Evolutionary conservation across 108 stramenopile genomes (phyloP).

Genomic region (Discostella stelligeroides): DNA sequence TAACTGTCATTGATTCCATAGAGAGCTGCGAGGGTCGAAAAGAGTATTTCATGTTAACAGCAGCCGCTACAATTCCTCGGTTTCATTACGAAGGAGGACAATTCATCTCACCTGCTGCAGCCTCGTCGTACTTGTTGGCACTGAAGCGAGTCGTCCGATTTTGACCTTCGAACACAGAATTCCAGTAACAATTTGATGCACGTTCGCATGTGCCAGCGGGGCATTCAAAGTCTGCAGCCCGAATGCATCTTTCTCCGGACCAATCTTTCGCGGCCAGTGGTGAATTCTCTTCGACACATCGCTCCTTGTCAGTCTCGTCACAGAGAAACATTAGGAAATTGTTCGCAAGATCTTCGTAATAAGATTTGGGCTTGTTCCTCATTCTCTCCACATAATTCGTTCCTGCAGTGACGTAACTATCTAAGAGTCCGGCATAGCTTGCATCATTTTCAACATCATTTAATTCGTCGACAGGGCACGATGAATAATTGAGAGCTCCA

Average conservation of each 20-base stretch:
- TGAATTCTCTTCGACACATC: slow-evolving; percentile 42
- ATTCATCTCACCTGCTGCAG: slow-evolving; percentile 9
- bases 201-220: slow-evolving; percentile 42
- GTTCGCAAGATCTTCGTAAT: slow-evolving; percentile 41
- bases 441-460: slow-evolving; percentile 12
- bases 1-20: slow-evolving; percentile 26
- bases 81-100: neutral
- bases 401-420: slow-evolving; percentile 16
- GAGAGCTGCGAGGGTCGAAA: neutral
- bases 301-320: slow-evolving; percentile 33
- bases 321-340: slow-evolving; percentile 45
- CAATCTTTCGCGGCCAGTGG: slow-evolving; percentile 44
- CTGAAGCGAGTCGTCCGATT: slow-evolving; percentile 49
- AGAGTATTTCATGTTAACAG: neutral
- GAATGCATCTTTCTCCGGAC: slow-evolving; percentile 32
- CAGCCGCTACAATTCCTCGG: neutral
- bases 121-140: slow-evolving; percentile 27
- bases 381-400: slow-evolving; percentile 13
- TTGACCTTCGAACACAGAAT: slow-evolving; percentile 28
- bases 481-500: slow-evolving; percentile 4
- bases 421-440: slow-evolving; percentile 28
- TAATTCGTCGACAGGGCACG: slow-evolving; percentile 33
- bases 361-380: slow-evolving; percentile 33
- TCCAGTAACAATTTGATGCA: slow-evolving; percentile 57
- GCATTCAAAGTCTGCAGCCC: slow-evolving; percentile 37